Percentiles rank a stretch among this genome's conserved stretches.
phyloP scores from a whole-genome alignment of 345 rosid genomes.

The Clarkia xantiana region DNA sequence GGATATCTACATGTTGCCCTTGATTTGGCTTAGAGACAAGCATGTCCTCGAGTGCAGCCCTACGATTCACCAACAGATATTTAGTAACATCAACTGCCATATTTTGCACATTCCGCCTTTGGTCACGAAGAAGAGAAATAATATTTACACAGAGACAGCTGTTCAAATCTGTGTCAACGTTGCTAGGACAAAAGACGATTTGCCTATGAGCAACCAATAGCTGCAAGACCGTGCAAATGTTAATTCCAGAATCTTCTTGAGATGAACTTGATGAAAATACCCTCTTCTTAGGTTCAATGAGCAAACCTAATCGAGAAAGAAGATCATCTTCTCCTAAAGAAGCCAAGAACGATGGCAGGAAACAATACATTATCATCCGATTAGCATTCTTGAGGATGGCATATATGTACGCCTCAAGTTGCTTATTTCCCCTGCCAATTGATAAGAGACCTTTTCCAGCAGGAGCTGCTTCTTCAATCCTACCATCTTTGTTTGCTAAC shows the following conservation, averaged over 20 bases:
- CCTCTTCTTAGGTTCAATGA: constrained; percentile 54
- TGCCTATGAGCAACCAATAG: constrained; percentile 78
- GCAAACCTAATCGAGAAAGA: constrained; percentile 65
- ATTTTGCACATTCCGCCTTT: constrained; percentile 63
- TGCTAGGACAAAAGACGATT: constrained; percentile 89
- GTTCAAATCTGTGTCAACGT: constrained; percentile 83
- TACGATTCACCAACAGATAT: constrained; percentile 74
- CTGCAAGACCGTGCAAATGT: constrained; percentile 74
- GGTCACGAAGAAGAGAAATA: constrained; percentile 67
- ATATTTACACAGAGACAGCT: constrained; percentile 87
- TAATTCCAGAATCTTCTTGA: constrained; percentile 58
- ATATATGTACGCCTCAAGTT: constrained; percentile 81
- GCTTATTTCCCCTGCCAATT: constrained; percentile 67
- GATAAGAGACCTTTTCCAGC: constrained; percentile 83
- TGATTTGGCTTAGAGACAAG: constrained; percentile 79
- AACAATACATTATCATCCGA: constrained; percentile 81
- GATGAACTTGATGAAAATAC: constrained; percentile 24
- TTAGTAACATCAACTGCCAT: constrained; percentile 78
- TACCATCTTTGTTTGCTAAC: constrained; percentile 93
- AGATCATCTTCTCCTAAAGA: constrained; percentile 77
- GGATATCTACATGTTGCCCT: constrained; percentile 64
- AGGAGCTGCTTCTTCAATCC: constrained; percentile 82
- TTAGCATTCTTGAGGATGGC: constrained; percentile 86
- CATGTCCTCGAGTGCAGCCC: constrained; percentile 83
- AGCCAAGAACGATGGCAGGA: constrained; percentile 80